Evolutionary conservation across 1,284 basidiomycete genomes (phyloP).

Genomic region (Flammula alnicola): DNA sequence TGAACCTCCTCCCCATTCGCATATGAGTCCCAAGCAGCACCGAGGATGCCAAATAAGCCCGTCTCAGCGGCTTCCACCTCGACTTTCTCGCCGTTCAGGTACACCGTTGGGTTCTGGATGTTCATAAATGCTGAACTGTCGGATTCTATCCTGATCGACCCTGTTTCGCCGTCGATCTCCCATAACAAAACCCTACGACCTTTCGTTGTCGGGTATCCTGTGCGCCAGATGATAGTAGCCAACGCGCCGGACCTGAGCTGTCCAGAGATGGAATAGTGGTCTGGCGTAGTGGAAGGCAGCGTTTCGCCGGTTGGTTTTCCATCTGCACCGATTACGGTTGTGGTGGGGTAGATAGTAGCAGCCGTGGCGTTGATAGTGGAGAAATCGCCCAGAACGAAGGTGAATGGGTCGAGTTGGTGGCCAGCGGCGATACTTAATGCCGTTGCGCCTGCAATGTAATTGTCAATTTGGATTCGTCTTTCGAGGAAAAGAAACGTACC

Average conservation of each 20-base stretch:
- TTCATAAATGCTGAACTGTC: slow-evolving; percentile 11
- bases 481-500: too few relatives aligned
- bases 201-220: slow-evolving; percentile 27
- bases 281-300: slow-evolving; percentile 22
- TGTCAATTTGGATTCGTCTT: too few relatives aligned
- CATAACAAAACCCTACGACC: slow-evolving; percentile 32
- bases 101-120: slow-evolving; percentile 8
- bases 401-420: slow-evolving; percentile 35
- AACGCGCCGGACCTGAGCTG: slow-evolving; percentile 31
- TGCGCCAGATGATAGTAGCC: slow-evolving; percentile 32
- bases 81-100: slow-evolving; percentile 14
- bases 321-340: slow-evolving; percentile 29
- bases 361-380: slow-evolving; percentile 32
- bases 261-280: slow-evolving; percentile 36
- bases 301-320: slow-evolving; percentile 31
- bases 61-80: slow-evolving; percentile 1
- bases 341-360: slow-evolving; percentile 31
- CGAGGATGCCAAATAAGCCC: slow-evolving; percentile 19
- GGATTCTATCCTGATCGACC: slow-evolving; percentile 34
- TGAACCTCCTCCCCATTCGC: slow-evolving; percentile 27
- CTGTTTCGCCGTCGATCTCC: slow-evolving; percentile 43
- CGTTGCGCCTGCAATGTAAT: slow-evolving; percentile 29
- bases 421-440: slow-evolving; percentile 34
- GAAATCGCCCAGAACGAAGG: slow-evolving; percentile 36
- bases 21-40: slow-evolving; percentile 31